A percentile compares a stretch with the other conserved stretches of the same genome.
These are phyloP conservation scores for Curvularia hawaiiensis DNA, from an alignment of 2,329 filamentous ascomycete species.

Conservation along the genomic window DNA sequence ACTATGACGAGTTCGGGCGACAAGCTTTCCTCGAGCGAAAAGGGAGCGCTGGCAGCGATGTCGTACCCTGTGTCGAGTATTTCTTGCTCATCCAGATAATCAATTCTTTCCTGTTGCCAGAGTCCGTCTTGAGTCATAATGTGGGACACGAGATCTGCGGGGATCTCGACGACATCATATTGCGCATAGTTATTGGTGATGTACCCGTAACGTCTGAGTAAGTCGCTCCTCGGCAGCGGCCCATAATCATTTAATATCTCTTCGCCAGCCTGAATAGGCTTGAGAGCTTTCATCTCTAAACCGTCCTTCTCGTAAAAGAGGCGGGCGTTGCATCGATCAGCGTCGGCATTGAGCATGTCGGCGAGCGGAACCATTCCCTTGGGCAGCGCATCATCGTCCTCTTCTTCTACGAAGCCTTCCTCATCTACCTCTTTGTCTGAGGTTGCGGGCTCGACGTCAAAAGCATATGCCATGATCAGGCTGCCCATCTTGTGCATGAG, in stretches of 20 bases:
- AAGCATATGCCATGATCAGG: conserved; percentile 91
- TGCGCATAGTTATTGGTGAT: conserved; percentile 76
- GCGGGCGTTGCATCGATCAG: conserved; percentile 75
- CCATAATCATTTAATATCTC: conserved; percentile 92
- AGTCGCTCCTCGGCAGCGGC: conserved; percentile 78
- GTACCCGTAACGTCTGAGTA: conserved; percentile 85
- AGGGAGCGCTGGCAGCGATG: conserved; percentile 44
- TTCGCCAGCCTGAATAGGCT: conserved; percentile 70
- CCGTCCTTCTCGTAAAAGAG: conserved; percentile 64
- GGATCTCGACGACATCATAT: conserved; percentile 83
- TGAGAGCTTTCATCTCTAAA: conserved; percentile 74
- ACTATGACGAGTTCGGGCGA: conserved; percentile 52
- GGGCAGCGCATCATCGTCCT: conserved; percentile 55
- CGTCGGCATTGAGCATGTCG: conserved; percentile 88
- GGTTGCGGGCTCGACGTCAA: conserved; percentile 69
- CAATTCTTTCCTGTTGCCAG: conserved; percentile 39
- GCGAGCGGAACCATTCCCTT: conserved; percentile 93
- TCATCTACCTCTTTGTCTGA: conserved; percentile 61
- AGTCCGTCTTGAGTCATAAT: conserved; percentile 19
- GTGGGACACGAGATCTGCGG: conserved; percentile 61
- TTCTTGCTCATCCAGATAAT: conserved; percentile 65
- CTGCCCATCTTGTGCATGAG: conserved; percentile 82
- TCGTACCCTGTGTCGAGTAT: conserved; percentile 78
- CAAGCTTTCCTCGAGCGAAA: conserved; percentile 44
- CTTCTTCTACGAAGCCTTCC: conserved; percentile 55